A percentile compares a stretch with the other conserved stretches of the same genome.
Evolutionary conservation across 352 stramenopile genomes (phyloP).

Genomic region (Elongisporangium undulatum): DNA sequence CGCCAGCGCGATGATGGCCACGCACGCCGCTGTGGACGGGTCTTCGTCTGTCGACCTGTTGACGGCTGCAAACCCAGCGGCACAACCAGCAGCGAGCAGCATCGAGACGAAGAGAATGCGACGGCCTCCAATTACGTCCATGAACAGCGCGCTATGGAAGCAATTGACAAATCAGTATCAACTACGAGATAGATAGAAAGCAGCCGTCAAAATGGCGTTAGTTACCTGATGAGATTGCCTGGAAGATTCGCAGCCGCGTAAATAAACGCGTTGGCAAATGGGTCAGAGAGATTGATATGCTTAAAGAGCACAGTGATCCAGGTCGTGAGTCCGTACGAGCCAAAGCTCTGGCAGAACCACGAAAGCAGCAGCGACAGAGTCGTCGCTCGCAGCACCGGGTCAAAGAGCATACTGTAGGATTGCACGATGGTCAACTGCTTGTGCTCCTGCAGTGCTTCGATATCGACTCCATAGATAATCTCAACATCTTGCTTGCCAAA

Average conservation of each 20-base stretch:
- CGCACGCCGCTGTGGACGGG: conserved; percentile 11
- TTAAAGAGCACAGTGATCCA: conserved; percentile 95
- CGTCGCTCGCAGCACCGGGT: conserved; percentile 52
- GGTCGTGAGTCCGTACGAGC: conserved; percentile 89
- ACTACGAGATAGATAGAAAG: neutral
- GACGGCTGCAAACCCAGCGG: conserved; percentile 71
- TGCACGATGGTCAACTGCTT: conserved; percentile 14
- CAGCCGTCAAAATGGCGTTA: neutral
- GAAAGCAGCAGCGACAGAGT: conserved; percentile 59
- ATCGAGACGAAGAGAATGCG: conserved; percentile 74
- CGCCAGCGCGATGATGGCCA: conserved; percentile 72
- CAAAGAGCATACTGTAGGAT: conserved; percentile 39
- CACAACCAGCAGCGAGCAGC: conserved; percentile 56
- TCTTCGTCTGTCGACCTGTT: conserved; percentile 23
- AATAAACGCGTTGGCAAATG: conserved; percentile 91
- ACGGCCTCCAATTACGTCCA: conserved; percentile 63
- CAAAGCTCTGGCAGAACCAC: conserved; percentile 76
- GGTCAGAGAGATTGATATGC: conserved; percentile 81
- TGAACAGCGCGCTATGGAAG: conserved; percentile 39
- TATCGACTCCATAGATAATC: neutral
- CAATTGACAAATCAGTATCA: neutral
- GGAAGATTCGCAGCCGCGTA: conserved; percentile 90
- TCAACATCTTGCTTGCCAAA: conserved; percentile 5
- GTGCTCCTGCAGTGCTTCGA: conserved; percentile 5
- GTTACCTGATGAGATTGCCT: conserved; percentile 82